Conservation (phyloP, 441 rosid genomes). For the Omphalea diandra region DNA sequence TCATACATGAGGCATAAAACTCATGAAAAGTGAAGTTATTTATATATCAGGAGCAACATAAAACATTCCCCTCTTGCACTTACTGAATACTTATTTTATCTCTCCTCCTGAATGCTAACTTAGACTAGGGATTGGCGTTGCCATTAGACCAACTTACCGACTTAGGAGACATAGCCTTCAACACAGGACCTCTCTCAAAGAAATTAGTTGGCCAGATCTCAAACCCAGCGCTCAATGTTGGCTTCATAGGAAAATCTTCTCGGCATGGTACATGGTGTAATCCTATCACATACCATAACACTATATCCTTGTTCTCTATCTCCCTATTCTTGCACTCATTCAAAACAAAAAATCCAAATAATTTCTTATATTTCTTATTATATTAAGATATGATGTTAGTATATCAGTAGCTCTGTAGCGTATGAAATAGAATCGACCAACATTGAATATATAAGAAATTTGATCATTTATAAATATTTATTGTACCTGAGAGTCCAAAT, state of each 20-base stretch:
- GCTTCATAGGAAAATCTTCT: slow-evolving; percentile 50
- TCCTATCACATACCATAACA: slow-evolving; percentile 44
- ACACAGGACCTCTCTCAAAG: slow-evolving; percentile 37
- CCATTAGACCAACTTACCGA: neutral
- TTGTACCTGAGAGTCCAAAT: slow-evolving; percentile 44
- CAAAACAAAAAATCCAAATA: neutral
- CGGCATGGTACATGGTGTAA: slow-evolving; percentile 43
- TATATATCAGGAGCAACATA: too few relatives aligned
- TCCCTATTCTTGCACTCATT: slow-evolving; percentile 31
- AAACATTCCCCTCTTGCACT: too few relatives aligned
- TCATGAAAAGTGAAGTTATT: too few relatives aligned
- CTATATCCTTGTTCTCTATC: slow-evolving; percentile 46
- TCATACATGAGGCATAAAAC: too few relatives aligned
- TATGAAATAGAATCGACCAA: too few relatives aligned
- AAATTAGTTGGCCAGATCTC: slow-evolving; percentile 41
- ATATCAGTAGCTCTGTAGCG: too few relatives aligned
- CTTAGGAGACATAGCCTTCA: slow-evolving; percentile 23
- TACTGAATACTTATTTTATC: too few relatives aligned
- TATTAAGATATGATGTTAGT: too few relatives aligned
- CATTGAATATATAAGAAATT: too few relatives aligned
- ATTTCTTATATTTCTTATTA: too few relatives aligned
- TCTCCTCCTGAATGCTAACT: too few relatives aligned
- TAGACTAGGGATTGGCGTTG: neutral
- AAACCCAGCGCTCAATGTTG: slow-evolving; percentile 32
- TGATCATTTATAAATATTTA: neutral